phyloP scores from a whole-genome alignment of 148 eudicot genomes.

The Euryodendron excelsum region DNA sequence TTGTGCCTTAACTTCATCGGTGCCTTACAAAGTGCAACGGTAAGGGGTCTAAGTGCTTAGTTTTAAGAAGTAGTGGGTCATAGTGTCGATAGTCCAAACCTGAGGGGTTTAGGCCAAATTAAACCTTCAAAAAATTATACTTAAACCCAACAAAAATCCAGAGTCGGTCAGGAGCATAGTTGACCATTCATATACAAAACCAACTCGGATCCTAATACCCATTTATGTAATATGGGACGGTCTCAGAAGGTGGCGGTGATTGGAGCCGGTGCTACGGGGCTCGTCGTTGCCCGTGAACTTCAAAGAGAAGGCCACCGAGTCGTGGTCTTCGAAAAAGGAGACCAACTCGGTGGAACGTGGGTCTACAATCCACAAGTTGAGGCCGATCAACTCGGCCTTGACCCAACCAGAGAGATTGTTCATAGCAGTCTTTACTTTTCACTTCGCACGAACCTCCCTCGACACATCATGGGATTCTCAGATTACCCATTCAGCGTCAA shows the following conservation, averaged over 20 bases:
- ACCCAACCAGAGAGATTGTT: slow-evolving; percentile 27
- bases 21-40: too few relatives aligned
- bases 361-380: slow-evolving; percentile 35
- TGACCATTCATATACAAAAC: too few relatives aligned
- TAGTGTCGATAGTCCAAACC: too few relatives aligned
- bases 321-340: slow-evolving; percentile 29
- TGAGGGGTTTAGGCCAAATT: too few relatives aligned
- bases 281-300: slow-evolving; percentile 35
- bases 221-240: slow-evolving; percentile 22
- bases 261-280: slow-evolving; percentile 40
- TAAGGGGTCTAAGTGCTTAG: too few relatives aligned
- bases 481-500: slow-evolving; percentile 28
- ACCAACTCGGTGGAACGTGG: slow-evolving; percentile 40
- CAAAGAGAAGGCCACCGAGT: slow-evolving; percentile 34
- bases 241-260: slow-evolving; percentile 41
- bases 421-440: slow-evolving; percentile 35
- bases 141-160: too few relatives aligned
- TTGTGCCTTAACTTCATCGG: too few relatives aligned
- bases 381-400: slow-evolving; percentile 27
- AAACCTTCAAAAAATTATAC: too few relatives aligned
- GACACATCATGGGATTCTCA: slow-evolving; percentile 40
- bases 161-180: too few relatives aligned
- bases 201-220: too few relatives aligned
- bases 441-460: slow-evolving; percentile 37
- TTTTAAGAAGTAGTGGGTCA: too few relatives aligned